These are phyloP conservation scores for Oryza coarctata DNA, from an alignment of 176 grass and related monocot species.

Conservation along the genomic window DNA sequence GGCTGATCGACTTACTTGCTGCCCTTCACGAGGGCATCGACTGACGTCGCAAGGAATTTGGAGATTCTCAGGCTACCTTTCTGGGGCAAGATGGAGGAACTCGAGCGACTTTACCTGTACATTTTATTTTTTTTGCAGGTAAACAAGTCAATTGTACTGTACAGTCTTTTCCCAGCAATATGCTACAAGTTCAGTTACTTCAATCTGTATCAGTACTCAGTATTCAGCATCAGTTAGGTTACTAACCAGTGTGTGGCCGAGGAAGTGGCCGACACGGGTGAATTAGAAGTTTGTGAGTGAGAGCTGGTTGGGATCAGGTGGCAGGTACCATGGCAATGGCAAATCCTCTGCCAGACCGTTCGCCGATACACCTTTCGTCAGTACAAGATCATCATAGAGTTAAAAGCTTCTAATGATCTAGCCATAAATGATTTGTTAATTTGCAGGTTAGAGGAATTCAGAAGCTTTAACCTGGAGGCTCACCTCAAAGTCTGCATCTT, in stretches of 20 bases:
- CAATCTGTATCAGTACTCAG: too few relatives aligned
- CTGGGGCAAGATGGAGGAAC: conserved; percentile 20
- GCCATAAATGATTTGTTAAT: too few relatives aligned
- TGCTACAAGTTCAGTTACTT: too few relatives aligned
- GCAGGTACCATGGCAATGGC: conserved; percentile 46
- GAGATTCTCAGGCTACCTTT: conserved; percentile 35
- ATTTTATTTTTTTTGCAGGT: too few relatives aligned
- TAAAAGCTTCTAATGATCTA: too few relatives aligned
- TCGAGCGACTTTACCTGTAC: conserved; percentile 23
- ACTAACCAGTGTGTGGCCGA: conserved; percentile 26
- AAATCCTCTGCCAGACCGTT: conserved; percentile 38
- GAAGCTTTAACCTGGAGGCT: too few relatives aligned
- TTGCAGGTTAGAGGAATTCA: too few relatives aligned
- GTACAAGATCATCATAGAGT: too few relatives aligned
- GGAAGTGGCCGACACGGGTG: conserved; percentile 35
- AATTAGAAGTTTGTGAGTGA: conserved; percentile 37
- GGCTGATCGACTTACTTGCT: too few relatives aligned
- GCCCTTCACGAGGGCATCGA: conserved; percentile 29
- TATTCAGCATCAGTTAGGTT: too few relatives aligned
- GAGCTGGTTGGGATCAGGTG: conserved; percentile 25
- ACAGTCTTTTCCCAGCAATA: too few relatives aligned
- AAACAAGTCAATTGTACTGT: too few relatives aligned
- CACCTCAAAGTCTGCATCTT: conserved; percentile 54
- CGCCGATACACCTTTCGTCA: conserved; percentile 33
- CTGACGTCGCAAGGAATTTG: conserved; percentile 32